phyloP scores from a whole-genome alignment of 371 early-diverging fungal species.

The Apophysomyces ossiformis region DNA sequence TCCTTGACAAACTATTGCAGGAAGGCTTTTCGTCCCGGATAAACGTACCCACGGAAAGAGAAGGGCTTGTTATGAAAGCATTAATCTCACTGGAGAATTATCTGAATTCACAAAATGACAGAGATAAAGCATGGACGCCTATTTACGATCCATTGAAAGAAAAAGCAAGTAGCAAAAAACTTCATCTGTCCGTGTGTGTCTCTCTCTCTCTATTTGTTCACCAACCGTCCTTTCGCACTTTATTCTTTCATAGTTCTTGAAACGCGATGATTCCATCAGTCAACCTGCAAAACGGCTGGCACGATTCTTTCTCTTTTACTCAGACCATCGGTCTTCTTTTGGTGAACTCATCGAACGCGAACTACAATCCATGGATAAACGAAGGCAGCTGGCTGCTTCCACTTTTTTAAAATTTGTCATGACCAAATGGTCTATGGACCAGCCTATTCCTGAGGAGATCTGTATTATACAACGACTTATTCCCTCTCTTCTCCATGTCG shows the following conservation, averaged over 20 bases:
- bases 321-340: not conserved
- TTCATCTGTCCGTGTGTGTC: not conserved
- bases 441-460: not conserved
- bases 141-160: not conserved
- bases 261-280: not conserved
- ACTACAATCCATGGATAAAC: not conserved
- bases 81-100: not conserved
- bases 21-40: not conserved
- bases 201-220: not conserved
- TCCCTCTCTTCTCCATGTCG: not conserved
- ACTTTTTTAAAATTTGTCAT: not conserved
- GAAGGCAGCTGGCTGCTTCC: conserved; percentile 9
- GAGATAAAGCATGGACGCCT: not conserved
- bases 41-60: not conserved
- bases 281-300: not conserved
- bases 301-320: not conserved
- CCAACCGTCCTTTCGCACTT: not conserved
- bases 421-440: not conserved
- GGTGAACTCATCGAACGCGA: conserved; percentile 4
- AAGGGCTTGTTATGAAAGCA: not conserved
- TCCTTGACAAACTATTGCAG: not conserved
- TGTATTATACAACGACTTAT: not conserved
- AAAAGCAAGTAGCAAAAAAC: not conserved
- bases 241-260: not conserved
- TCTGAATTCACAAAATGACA: not conserved